Evolutionary conservation across 352 stramenopile species (phyloP).

Genomic region (Globisporangium camurandrum): DNA sequence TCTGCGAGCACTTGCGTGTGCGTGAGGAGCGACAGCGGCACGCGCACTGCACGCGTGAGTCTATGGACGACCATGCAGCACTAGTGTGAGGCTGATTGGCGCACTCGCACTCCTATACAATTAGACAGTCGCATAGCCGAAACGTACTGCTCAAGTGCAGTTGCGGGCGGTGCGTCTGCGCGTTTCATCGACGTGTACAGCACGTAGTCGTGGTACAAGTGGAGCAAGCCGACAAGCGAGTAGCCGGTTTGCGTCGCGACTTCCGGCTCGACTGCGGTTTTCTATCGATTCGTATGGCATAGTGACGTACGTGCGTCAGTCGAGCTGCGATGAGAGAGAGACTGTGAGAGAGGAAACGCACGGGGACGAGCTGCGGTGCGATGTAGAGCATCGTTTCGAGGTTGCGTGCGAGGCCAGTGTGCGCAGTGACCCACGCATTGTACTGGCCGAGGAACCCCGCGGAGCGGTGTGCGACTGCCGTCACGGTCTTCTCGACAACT

Average conservation of each 20-base stretch:
- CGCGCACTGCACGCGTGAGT: constrained; percentile 43
- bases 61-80: constrained; percentile 12
- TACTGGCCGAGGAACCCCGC: constrained; percentile 30
- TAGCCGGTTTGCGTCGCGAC: constrained; percentile 72
- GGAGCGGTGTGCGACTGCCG: not conserved
- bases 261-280: constrained; percentile 50
- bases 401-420: constrained; percentile 60
- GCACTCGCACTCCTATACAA: not conserved
- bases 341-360: constrained; percentile 14
- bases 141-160: constrained; percentile 20
- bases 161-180: constrained; percentile 12
- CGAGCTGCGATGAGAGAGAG: too few relatives aligned
- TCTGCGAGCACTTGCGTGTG: constrained; percentile 77
- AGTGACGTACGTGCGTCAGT: too few relatives aligned
- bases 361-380: constrained; percentile 66
- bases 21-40: constrained; percentile 72
- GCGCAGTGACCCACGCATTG: constrained; percentile 53
- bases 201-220: constrained; percentile 80
- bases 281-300: constrained; percentile 17
- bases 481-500: constrained; percentile 3
- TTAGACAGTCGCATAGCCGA: not conserved
- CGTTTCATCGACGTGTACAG: constrained; percentile 47
- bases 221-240: constrained; percentile 63
- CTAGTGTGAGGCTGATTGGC: not conserved
- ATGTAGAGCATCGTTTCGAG: constrained; percentile 76